Conservation (phyloP, 2,329 filamentous ascomycete genomes). For the Paracoccidioides lutzii region DNA sequence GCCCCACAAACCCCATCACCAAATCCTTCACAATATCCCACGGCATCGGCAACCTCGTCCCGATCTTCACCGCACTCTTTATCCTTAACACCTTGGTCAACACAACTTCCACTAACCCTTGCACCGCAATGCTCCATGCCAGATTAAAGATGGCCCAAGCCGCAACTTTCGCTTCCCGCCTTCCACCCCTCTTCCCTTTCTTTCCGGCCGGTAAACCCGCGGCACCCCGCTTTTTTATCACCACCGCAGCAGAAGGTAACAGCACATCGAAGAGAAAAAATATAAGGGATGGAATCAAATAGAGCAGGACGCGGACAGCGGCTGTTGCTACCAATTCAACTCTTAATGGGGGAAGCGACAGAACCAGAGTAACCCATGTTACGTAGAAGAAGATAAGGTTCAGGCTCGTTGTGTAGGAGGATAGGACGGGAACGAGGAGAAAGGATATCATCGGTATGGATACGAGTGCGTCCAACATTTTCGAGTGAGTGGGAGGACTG, state of each 20-base stretch:
- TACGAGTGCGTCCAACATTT: conserved; percentile 50
- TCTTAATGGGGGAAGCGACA: conserved; percentile 60
- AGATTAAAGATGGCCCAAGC: conserved; percentile 45
- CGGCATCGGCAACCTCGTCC: conserved; percentile 48
- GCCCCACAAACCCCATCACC: conserved; percentile 38
- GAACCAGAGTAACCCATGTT: conserved; percentile 73
- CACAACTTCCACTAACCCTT: conserved; percentile 42
- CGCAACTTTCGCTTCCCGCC: conserved; percentile 37
- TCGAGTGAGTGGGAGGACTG: background rate
- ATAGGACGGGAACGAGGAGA: conserved; percentile 46
- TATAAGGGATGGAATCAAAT: conserved; percentile 56
- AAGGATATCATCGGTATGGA: conserved; percentile 62
- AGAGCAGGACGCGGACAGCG: conserved; percentile 55
- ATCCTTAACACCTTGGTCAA: conserved; percentile 41
- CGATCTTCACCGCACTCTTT: conserved; percentile 45
- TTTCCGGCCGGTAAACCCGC: conserved; percentile 35
- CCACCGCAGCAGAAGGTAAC: conserved; percentile 54
- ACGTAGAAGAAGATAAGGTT: conserved; percentile 84
- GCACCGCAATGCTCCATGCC: conserved; percentile 39
- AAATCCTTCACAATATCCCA: conserved; percentile 48
- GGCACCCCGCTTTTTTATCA: conserved; percentile 55
- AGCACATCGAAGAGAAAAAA: conserved; percentile 62
- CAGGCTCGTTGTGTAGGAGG: conserved; percentile 63
- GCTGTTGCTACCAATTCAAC: conserved; percentile 63
- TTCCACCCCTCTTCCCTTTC: conserved; percentile 25